phyloP scores from a whole-genome alignment of 768 basidiomycete species.

The Phaeolepiota aurea region DNA sequence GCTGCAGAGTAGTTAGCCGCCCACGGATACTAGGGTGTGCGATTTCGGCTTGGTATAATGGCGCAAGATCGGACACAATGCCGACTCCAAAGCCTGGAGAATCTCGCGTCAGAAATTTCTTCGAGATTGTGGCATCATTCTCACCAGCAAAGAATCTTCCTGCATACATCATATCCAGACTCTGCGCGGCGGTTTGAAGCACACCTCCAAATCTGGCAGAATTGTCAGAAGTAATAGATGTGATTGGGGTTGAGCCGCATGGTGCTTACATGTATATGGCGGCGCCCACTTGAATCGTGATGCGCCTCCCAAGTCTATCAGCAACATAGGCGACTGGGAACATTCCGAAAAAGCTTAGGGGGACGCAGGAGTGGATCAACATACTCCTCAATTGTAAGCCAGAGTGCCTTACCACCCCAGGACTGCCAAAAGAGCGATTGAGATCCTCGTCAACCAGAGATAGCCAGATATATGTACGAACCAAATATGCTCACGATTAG shows the following conservation, averaged over 20 bases:
- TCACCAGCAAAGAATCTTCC: slow-evolving; percentile 43
- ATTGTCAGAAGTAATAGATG: too few species aligned
- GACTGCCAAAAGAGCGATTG: too few species aligned
- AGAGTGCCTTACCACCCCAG: too few species aligned
- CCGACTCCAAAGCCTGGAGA: slow-evolving; percentile 29
- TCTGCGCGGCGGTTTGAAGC: slow-evolving; percentile 36
- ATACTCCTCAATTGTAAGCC: too few species aligned
- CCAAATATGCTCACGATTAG: slow-evolving; percentile 34
- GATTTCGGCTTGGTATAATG: slow-evolving; percentile 53
- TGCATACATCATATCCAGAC: slow-evolving; percentile 38
- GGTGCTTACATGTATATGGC: slow-evolving; percentile 26
- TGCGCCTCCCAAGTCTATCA: slow-evolving; percentile 27
- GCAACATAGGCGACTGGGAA: slow-evolving; percentile 32
- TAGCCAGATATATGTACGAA: slow-evolving; percentile 13
- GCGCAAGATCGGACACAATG: slow-evolving; percentile 40
- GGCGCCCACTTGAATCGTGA: slow-evolving; percentile 31
- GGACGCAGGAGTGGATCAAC: not conserved
- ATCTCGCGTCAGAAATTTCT: too few species aligned
- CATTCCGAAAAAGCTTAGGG: slow-evolving; percentile 37
- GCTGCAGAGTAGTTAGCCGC: slow-evolving; percentile 43
- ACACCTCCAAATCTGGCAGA: slow-evolving; percentile 30
- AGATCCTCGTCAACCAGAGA: too few species aligned
- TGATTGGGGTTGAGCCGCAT: too few species aligned
- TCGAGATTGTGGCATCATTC: too few species aligned
- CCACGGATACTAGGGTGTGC: slow-evolving; percentile 51